Evolutionary conservation across 1,139 yeast genomes (phyloP), one percentile per base, ranked within the genome.

Genomic region (Saccharomyces hybrid): DNA sequence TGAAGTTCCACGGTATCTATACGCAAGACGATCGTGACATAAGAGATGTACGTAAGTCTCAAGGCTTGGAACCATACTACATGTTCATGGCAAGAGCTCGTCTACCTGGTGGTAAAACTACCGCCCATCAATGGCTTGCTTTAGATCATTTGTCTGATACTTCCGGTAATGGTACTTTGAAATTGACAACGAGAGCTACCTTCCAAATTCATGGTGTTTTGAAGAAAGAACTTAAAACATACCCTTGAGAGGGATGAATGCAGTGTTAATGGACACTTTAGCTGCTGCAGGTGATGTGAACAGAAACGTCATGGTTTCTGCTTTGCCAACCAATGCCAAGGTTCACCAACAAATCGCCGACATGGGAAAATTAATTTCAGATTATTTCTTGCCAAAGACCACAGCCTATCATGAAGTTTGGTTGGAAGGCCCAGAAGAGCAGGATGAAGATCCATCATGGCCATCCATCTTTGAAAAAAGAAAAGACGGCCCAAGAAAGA

Each of bases 211-310:
- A 93, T 67, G 98, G 99, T 71, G 83, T 93, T 58, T 88, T 93
- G 56, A 93, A 93, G 75, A 91, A 91, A 86, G 70, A 80, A 91
- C 67, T 78, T 93, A 71, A 90, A 89, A 73, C 90, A 95, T 19
- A 86, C 96, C 2, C 88, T 93, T 93, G 62, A 86, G 96, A 75
- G 96, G 95, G 51, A 90, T 93, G 85, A 91, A 91, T 71, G 77
- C 96, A 26, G 86, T 85, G 11, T 79, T 91, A 65, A 80, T 93
- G 83, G 98, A 93, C 69, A 91, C 98, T 12, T 80, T 93, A 58
- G 98, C 96, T 59, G 99, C 98, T 2, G 91, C 97, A 78, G 99
- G 99, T 77, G 99, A 93, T 75, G 98, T 91, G 48, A 88, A 89
- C 75, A 87, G 98, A 80, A 91, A 91, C 70, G 97, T 91, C 51